Evolutionary conservation across 768 basidiomycete species (phyloP), one percentile per base, ranked within the genome.

Genomic region (Lentinus brumalis): DNA sequence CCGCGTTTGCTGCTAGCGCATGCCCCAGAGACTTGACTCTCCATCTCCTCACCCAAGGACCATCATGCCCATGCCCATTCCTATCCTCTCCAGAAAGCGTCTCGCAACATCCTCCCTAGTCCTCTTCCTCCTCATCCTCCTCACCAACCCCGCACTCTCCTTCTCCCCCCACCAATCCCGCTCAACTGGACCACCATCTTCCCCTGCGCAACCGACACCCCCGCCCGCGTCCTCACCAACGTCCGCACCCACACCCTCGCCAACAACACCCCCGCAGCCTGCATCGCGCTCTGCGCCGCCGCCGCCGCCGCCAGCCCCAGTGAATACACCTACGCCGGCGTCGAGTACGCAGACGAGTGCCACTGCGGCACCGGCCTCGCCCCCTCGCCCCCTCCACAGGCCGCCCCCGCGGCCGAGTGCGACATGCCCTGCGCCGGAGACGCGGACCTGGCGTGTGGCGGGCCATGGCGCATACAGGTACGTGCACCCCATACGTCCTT

Each of bases 261-360:
- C 42, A 46, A 56, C 56, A 69, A 66, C 58, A 62, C 66, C 16
- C 61, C 66, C 26, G 64, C 49, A 38, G 50, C 60, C 5, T 69
- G 69, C 53, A 56, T 63, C 41, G 56, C 45, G 49, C 41, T 45
- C 9, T 69, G 69, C 57, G 55, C 42, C 38, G 60, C 52, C 14
- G 14, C 45, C 9, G n/a, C n/a, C n/a, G n/a, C n/a, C n/a, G n/a
- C n/a, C n/a, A n/a, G n/a, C n/a, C n/a, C n/a, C n/a, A n/a, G n/a
- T n/a, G 65, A 63, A 31, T 69, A 49, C 63, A 47, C 45, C 29
- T 67, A 64, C 50, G 69, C 66, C 16, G 69, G 66, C 49, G 69
- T 69, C 50, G 69, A 67, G 57, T 67, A 64, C 58, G 63, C 60
- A 30, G 51, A 62, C 59, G 69, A 69, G 50, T 69, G 69, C 54